phyloP scores from a whole-genome alignment of 1,284 basidiomycete genomes.

The Rugosomyces carneus region DNA sequence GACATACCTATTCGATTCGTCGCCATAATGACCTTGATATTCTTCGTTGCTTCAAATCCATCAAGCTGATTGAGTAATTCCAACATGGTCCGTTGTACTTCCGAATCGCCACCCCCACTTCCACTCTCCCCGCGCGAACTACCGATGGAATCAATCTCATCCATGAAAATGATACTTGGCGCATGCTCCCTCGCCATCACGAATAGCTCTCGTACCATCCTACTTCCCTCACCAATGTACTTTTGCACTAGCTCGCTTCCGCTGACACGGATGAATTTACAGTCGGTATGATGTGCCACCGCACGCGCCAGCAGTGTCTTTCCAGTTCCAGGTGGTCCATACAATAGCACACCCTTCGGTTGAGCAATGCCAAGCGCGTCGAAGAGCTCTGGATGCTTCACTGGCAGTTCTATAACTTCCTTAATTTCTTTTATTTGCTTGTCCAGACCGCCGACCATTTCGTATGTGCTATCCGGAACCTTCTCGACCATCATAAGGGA shows the following conservation, averaged over 20 bases:
- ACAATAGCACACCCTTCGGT: slow-evolving; percentile 89
- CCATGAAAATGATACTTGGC: slow-evolving; percentile 98
- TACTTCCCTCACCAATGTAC: no score
- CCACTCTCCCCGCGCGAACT: slow-evolving; percentile 89
- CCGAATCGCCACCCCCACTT: slow-evolving; percentile 88
- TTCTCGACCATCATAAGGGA: slow-evolving; percentile 99
- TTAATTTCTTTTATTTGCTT: slow-evolving; percentile 95
- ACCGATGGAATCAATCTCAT: slow-evolving; percentile 99
- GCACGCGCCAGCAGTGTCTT: slow-evolving; percentile 96
- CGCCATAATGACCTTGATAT: slow-evolving; percentile 99
- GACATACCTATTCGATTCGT: slow-evolving; percentile 88
- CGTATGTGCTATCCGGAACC: slow-evolving; percentile 97
- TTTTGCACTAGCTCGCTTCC: slow-evolving; percentile 95
- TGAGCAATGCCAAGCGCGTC: slow-evolving; percentile 98
- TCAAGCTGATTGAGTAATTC: slow-evolving; percentile 96
- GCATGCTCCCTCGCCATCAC: slow-evolving; percentile 95
- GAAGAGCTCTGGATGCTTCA: slow-evolving; percentile 98
- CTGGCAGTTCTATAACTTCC: slow-evolving; percentile 97
- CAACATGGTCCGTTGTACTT: slow-evolving; percentile 98
- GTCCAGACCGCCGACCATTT: slow-evolving; percentile 97
- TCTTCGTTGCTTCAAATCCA: slow-evolving; percentile 96
- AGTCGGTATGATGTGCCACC: slow-evolving; percentile 97
- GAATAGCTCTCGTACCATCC: no score
- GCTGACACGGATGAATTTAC: slow-evolving; percentile 97
- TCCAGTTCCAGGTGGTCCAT: slow-evolving; percentile 94